Percentiles rank a stretch among this genome's conserved stretches.
These are phyloP conservation scores for Heteromeles arbutifolia DNA, from an alignment of 306 rosid species.

Conservation along the genomic window DNA sequence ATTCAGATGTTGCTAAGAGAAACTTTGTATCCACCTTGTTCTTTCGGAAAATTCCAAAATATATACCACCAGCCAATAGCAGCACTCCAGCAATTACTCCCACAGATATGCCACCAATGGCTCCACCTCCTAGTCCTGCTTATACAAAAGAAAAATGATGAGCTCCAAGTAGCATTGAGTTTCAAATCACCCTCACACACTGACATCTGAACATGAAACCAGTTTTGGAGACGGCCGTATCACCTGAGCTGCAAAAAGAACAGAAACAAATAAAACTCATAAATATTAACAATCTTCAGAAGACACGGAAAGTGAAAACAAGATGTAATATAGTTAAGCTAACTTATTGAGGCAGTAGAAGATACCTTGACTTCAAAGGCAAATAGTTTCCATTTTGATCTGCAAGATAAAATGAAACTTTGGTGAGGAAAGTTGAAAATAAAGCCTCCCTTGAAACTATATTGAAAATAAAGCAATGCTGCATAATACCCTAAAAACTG, in stretches of 20 bases:
- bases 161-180: slow-evolving; percentile 24
- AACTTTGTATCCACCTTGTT: slow-evolving; percentile 26
- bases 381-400: slow-evolving; percentile 47
- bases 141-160: slow-evolving; percentile 27
- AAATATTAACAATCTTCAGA: neutral
- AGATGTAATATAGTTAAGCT: slow-evolving; percentile 5
- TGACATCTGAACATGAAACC: slow-evolving; percentile 19
- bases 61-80: slow-evolving; percentile 42
- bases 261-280: slow-evolving; percentile 12
- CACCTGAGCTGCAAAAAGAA: slow-evolving; percentile 63
- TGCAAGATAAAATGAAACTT: slow-evolving; percentile 25
- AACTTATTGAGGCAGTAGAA: slow-evolving; percentile 11
- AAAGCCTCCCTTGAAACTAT: neutral
- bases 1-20: slow-evolving; percentile 29
- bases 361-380: slow-evolving; percentile 50
- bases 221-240: slow-evolving; percentile 41
- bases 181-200: slow-evolving; percentile 14
- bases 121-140: slow-evolving; percentile 67
- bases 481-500: neutral
- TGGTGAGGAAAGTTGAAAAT: neutral
- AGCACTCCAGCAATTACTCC: slow-evolving; percentile 56
- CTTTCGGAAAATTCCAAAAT: slow-evolving; percentile 44
- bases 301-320: slow-evolving; percentile 11
- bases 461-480: neutral
- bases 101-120: slow-evolving; percentile 60